phyloP scores from a whole-genome alignment of 805 yeast genomes.

The Yueomyces sinensis region DNA sequence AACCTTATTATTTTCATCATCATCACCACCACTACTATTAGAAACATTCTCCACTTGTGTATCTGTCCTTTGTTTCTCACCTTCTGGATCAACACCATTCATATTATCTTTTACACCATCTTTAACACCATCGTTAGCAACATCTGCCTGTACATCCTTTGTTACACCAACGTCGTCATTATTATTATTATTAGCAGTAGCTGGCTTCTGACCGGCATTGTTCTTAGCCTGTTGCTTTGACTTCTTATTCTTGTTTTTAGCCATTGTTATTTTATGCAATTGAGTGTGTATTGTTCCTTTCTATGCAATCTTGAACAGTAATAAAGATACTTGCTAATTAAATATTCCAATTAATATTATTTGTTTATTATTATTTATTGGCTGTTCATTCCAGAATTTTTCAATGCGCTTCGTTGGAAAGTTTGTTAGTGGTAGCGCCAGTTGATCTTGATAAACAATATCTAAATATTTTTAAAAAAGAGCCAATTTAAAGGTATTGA shows the following conservation, averaged over 20 bases:
- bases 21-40: not conserved
- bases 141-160: constrained; percentile 4
- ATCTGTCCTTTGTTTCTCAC: not conserved
- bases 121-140: not conserved
- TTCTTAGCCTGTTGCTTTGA: constrained; percentile 1
- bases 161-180: constrained; percentile 6
- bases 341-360: no score
- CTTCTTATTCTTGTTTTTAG: constrained; percentile 8
- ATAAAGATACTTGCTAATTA: no score
- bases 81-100: not conserved
- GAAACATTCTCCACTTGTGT: not conserved
- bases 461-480: no score
- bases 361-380: no score
- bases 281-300: no score
- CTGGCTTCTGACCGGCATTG: not conserved
- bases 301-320: no score
- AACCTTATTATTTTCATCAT: not conserved
- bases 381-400: no score
- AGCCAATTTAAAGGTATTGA: no score
- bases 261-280: constrained; percentile 3
- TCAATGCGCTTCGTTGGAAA: no score
- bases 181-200: not conserved
- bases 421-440: no score
- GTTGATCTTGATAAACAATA: no score
- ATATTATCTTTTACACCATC: constrained; percentile 1